phyloP scores from a whole-genome alignment of 2,329 filamentous ascomycete genomes.

The Talaromyces sp. region DNA sequence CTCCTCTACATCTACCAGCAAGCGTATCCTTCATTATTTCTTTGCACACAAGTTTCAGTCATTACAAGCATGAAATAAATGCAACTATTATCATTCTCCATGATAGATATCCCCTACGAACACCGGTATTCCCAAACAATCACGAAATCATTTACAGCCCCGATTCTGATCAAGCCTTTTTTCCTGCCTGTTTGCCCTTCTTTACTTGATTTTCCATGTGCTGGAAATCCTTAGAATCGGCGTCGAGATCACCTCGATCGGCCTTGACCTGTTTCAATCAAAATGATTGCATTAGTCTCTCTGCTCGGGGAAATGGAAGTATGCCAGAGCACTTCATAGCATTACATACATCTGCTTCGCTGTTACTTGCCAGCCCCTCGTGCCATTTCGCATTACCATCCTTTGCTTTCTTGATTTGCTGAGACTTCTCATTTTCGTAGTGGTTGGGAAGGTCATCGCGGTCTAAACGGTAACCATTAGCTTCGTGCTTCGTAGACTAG shows the following conservation, averaged over 20 bases:
- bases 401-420: constrained; percentile 54
- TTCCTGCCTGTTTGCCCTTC: constrained; percentile 5
- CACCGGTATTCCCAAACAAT: not conserved
- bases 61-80: not conserved
- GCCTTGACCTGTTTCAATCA: constrained; percentile 54
- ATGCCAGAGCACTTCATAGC: not conserved
- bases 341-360: constrained; percentile 69
- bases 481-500: not conserved
- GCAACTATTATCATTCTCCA: not conserved
- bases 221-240: constrained; percentile 48
- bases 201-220: constrained; percentile 64
- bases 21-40: constrained; percentile 1
- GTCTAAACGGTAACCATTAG: constrained; percentile 31
- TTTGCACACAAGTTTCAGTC: not conserved
- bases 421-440: constrained; percentile 63
- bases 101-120: not conserved
- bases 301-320: not conserved
- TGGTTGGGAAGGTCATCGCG: constrained; percentile 47
- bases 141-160: not conserved
- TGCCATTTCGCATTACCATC: constrained; percentile 74
- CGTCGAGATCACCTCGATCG: constrained; percentile 55
- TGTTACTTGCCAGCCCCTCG: constrained; percentile 73
- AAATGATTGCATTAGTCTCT: constrained; percentile 4
- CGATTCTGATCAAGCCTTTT: not conserved
- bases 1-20: constrained; percentile 5